Evolutionary conservation across 176 grass and related monocot species (phyloP), one percentile per base, ranked within the genome.

Genomic region (Juncus effusus): DNA sequence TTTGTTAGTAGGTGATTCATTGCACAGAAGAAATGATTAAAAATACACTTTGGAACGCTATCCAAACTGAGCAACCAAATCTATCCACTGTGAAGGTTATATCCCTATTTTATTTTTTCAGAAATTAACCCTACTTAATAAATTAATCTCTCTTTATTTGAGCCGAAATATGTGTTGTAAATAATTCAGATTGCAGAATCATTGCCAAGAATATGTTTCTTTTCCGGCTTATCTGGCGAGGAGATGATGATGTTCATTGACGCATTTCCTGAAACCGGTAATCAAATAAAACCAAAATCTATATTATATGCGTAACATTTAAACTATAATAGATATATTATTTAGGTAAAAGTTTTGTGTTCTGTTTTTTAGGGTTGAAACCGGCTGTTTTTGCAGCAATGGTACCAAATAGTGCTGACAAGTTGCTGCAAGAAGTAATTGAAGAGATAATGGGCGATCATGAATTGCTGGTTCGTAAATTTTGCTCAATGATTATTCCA

Each of bases 201-300:
- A 45, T 35, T 79, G 13, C 85, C 88, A 62, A 86, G 82, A 83
- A 69, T 91, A 61, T 91, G 84, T 71, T 83, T 91, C 54, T 83
- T 96, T 54, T 96, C 93, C 67, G 93, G 88, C 69, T 82, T 96
- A 77, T 88, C 79, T 13, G 93, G 85, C 45, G 93, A 91, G 73
- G 93, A 96, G 77, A 96, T 96, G 76, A 96, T 91, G 80, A 96
- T 96, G 92, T 96, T 96, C 62, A 86, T 96, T 67, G 83, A 88
- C 35, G 80, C 87, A 55, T 96, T 84, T 75, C 85, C 87, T 49
- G 87, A 88, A 84, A 63, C 92, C 56, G 92, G 92, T 96, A 78
- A 37, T 12, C 66, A 42, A 37, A 61, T 2, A 53, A 40, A 63
- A 36, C 28, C 14, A 55, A 45, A 50, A 54, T 13, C 65, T 36